Evolutionary conservation across 202 grass and related monocot genomes (phyloP), one percentile per base, ranked within the genome.

Genomic region (Panicum hallii): DNA sequence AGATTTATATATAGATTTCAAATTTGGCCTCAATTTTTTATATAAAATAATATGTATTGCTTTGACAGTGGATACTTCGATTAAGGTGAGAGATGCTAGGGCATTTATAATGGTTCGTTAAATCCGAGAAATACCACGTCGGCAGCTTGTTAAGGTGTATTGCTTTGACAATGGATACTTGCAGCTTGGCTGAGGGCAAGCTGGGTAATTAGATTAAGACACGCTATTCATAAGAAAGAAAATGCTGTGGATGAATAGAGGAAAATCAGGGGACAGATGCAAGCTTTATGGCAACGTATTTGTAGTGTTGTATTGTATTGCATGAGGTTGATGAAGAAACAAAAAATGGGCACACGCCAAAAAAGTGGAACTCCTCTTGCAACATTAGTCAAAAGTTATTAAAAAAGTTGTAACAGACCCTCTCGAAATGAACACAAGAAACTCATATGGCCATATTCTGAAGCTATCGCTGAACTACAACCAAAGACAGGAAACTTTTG

Each of bases 381-480:
- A 57, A 77, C 2, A 47, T 61, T 78, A 45, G 10, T 53, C 1
- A 78, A 64, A 66, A 74, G 2, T 7, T 30, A 12, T 26, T 26
- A 81, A 77, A 42, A 12, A 81, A 76, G 40, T 12, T 53, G 48
- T 49, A 20, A 13, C 0, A 49, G 44, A 70, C 26, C 19, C 41
- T 67, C 78, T 38, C 12, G 10, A n/a, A 74, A 82, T 61, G 28
- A 28, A 62, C 17, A 75, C 4, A 67, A 16, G 0, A 80, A 81
- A 70, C 52, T 87, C 53, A 62, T 7, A 15, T 34, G 48, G 63
- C 42, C 47, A 58, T 69, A 32, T 70, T 62, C 70, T 66, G 14
- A 42, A 48, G 36, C 47, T 49, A 60, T 38, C 62, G 19, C 70
- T 75, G 17, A 40, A 9, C 55, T 75, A 70, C 22, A 13, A 12